A percentile compares a stretch with the other conserved stretches of the same genome.
Conservation (phyloP, 2,329 filamentous ascomycete species). For the Aspergillus transmontanensis region DNA sequence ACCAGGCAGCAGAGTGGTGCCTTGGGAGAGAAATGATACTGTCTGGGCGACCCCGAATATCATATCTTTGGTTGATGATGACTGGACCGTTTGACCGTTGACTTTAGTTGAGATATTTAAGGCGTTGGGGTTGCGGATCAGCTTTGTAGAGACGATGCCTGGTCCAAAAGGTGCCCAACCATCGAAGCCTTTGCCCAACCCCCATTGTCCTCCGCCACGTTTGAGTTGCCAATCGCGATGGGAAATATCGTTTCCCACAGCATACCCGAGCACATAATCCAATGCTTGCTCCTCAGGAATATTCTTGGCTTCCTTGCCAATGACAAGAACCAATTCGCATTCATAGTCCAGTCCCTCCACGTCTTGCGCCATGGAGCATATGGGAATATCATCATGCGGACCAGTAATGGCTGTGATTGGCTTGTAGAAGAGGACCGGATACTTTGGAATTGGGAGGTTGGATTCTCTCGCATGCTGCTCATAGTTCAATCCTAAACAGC, state of each 20-base stretch:
- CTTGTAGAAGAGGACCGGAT: conserved; percentile 75
- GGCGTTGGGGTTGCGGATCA: conserved; percentile 48
- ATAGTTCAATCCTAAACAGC: conserved; percentile 73
- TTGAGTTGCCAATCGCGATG: conserved; percentile 76
- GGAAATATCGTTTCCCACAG: conserved; percentile 77
- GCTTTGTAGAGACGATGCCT: conserved; percentile 62
- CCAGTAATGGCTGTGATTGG: conserved; percentile 67
- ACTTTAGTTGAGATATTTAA: conserved; percentile 50
- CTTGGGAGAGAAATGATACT: conserved; percentile 51
- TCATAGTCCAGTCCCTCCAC: conserved; percentile 74
- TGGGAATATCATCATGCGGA: conserved; percentile 66
- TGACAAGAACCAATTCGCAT: conserved; percentile 74
- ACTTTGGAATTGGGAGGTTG: conserved; percentile 68
- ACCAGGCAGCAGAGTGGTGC: conserved; percentile 43
- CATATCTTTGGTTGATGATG: conserved; percentile 52
- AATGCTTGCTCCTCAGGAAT: conserved; percentile 67
- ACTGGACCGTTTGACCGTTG: conserved; percentile 54
- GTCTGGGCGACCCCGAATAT: conserved; percentile 51
- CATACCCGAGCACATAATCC: conserved; percentile 74
- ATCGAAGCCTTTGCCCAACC: conserved; percentile 73
- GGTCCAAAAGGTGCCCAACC: conserved; percentile 75
- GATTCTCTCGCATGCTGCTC: conserved; percentile 71
- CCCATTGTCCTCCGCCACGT: conserved; percentile 70
- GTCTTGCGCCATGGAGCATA: conserved; percentile 67
- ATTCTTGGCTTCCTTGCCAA: conserved; percentile 67